Evolutionary conservation across 2,329 filamentous ascomycete species (phyloP).

Genomic region (Neonectria coccinea): DNA sequence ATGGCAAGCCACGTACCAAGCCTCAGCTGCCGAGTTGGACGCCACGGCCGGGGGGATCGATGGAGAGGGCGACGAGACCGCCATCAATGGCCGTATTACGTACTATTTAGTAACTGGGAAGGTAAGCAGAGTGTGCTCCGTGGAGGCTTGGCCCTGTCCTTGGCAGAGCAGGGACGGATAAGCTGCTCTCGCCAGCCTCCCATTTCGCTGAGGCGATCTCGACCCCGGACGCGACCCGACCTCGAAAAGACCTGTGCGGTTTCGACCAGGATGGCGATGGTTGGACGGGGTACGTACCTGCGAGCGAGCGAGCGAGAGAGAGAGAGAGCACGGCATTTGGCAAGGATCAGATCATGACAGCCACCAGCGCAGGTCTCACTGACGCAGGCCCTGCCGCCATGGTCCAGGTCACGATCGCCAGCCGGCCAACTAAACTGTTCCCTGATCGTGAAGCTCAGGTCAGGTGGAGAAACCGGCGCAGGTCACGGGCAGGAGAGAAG

Average conservation of each 20-base stretch:
- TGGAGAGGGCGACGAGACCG: no score
- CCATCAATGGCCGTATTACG: background rate
- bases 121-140: background rate
- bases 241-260: background rate
- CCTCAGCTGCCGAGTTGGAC: conserved; percentile 16
- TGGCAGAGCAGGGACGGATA: conserved; percentile 14
- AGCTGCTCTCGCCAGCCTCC: conserved; percentile 17
- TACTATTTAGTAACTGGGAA: conserved; percentile 8
- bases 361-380: conserved; percentile 14
- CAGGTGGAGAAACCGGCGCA: conserved; percentile 12
- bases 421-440: conserved; percentile 7
- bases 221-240: conserved; percentile 5
- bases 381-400: conserved; percentile 12
- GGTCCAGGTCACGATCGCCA: conserved; percentile 33
- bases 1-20: conserved; percentile 17
- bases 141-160: conserved; percentile 11
- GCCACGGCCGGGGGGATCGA: background rate
- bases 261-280: conserved; percentile 2
- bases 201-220: conserved; percentile 12
- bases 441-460: conserved; percentile 15
- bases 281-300: conserved; percentile 11
- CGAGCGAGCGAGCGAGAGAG: no score
- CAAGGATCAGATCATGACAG: conserved; percentile 30
- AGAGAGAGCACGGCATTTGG: conserved; percentile 16
- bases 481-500: conserved; percentile 14